phyloP scores from a whole-genome alignment of 805 yeast genomes.

The Wickerhamomyces bovis region DNA sequence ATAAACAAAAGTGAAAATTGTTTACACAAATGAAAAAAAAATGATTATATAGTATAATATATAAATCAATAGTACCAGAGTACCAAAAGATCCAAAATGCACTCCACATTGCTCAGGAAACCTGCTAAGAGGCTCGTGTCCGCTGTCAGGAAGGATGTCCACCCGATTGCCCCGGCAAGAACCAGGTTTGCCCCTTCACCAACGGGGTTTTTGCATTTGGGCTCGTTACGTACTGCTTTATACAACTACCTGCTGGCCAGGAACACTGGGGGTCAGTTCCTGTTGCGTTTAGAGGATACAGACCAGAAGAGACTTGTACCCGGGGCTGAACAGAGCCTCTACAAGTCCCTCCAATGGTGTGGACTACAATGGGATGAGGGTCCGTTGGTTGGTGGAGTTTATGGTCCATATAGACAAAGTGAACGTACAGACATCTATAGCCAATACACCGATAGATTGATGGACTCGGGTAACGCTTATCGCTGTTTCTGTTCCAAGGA shows the following conservation, averaged over 20 bases:
- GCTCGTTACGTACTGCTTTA: conserved; percentile 88
- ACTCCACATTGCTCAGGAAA: not conserved
- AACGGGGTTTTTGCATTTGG: conserved; percentile 90
- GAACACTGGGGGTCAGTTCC: conserved; percentile 72
- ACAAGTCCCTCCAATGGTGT: conserved; percentile 72
- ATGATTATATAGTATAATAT: too few species aligned
- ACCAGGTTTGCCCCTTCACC: conserved; percentile 98
- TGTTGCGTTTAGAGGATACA: conserved; percentile 87
- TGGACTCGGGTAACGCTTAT: conserved; percentile 71
- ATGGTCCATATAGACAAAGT: conserved; percentile 82
- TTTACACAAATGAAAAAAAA: too few species aligned
- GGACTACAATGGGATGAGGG: conserved; percentile 78
- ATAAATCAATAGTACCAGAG: too few species aligned
- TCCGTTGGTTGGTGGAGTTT: conserved; percentile 38
- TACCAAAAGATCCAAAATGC: too few species aligned
- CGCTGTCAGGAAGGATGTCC: not conserved
- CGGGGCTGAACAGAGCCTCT: conserved; percentile 81
- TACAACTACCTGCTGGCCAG: conserved; percentile 82
- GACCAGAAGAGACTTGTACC: conserved; percentile 73
- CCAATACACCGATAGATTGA: conserved; percentile 48
- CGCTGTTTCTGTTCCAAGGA: conserved; percentile 83
- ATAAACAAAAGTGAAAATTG: too few species aligned
- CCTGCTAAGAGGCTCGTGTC: not conserved
- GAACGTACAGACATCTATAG: conserved; percentile 65
- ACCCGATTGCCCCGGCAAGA: conserved; percentile 48